phyloP scores from a whole-genome alignment of 1,139 yeast genomes.

The Diutina ranongensis region DNA sequence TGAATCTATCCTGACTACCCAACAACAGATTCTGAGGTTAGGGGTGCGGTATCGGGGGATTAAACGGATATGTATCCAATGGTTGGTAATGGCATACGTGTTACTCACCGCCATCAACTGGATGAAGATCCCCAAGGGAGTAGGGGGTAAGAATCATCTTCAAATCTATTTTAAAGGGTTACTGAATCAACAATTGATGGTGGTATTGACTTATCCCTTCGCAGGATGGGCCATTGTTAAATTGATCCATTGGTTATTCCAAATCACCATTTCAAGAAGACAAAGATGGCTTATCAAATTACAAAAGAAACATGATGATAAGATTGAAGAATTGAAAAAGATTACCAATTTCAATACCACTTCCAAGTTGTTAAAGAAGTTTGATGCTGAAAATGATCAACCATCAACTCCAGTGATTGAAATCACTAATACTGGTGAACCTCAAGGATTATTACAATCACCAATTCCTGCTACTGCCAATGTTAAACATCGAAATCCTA shows the following conservation, averaged over 20 bases:
- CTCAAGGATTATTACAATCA: not conserved
- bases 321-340: slow-evolving; percentile 66
- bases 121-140: not conserved
- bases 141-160: not conserved
- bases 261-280: slow-evolving; percentile 14
- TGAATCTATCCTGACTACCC: slow-evolving; percentile 23
- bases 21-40: slow-evolving; percentile 16
- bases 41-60: slow-evolving; percentile 8
- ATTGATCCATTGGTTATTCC: slow-evolving; percentile 15
- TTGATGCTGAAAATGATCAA: slow-evolving; percentile 27
- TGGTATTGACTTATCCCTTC: slow-evolving; percentile 21
- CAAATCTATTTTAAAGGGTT: slow-evolving; percentile 12
- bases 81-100: slow-evolving; percentile 23
- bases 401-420: too few species aligned
- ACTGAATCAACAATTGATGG: slow-evolving; percentile 12
- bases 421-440: too few species aligned
- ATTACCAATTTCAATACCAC: slow-evolving; percentile 73
- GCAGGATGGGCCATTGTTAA: slow-evolving; percentile 14
- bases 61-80: slow-evolving; percentile 15
- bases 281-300: not conserved
- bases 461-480: not conserved
- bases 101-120: slow-evolving; percentile 16
- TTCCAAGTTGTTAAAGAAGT: slow-evolving; percentile 57
- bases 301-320: slow-evolving; percentile 36
- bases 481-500: not conserved